A percentile compares a stretch with the other conserved stretches of the same genome.
phyloP scores from a whole-genome alignment of 306 rosid genomes.

The Prosopis cineraria region DNA sequence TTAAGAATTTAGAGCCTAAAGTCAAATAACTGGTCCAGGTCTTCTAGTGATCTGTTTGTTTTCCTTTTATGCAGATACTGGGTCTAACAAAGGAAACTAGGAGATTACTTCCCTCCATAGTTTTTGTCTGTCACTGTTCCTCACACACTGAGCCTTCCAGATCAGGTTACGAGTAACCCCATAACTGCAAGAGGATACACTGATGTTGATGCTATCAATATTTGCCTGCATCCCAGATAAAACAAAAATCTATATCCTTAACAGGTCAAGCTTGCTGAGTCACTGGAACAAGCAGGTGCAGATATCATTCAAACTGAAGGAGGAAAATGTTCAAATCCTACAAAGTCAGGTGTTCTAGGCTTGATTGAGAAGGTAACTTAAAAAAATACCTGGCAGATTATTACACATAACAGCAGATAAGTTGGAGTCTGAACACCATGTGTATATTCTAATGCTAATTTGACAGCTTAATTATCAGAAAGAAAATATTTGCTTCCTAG shows the following conservation, averaged over 20 bases:
- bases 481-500: constrained; percentile 19
- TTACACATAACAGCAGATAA: neutral
- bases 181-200: constrained; percentile 8
- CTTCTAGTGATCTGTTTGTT: neutral
- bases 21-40: neutral
- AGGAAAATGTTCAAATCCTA: constrained; percentile 84
- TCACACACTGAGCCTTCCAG: constrained; percentile 90
- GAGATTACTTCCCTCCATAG: constrained; percentile 73
- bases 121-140: constrained; percentile 89
- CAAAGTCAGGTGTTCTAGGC: constrained; percentile 82
- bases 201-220: constrained; percentile 5
- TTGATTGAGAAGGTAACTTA: constrained; percentile 91
- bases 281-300: constrained; percentile 78
- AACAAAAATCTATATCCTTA: constrained; percentile 12
- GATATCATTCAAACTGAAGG: constrained; percentile 96
- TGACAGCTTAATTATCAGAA: neutral
- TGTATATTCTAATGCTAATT: neutral
- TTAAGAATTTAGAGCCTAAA: neutral
- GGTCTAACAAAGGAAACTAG: constrained; percentile 74
- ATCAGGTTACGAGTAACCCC: constrained; percentile 61
- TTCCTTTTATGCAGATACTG: constrained; percentile 56
- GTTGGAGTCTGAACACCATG: neutral
- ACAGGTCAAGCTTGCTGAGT: constrained; percentile 93
- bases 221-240: constrained; percentile 6
- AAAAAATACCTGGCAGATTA: neutral